Evolutionary conservation across 805 yeast genomes (phyloP).

Genomic region (Torulaspora maleeae): DNA sequence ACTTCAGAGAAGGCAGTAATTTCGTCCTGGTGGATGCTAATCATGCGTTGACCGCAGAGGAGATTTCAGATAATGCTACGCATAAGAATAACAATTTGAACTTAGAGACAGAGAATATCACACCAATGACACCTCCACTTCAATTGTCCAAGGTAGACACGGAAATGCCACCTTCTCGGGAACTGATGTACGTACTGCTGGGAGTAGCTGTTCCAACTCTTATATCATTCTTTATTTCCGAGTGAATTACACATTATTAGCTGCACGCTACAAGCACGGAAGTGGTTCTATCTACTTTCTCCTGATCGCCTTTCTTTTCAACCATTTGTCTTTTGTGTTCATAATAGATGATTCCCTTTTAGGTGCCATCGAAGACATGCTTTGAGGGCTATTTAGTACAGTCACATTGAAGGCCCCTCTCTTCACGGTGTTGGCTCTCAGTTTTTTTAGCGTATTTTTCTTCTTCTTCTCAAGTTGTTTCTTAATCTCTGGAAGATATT

Average conservation of each 20-base stretch:
- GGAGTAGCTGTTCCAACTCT: constrained; percentile 31
- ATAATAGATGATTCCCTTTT: constrained; percentile 25
- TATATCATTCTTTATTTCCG: constrained; percentile 27
- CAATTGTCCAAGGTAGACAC: neutral
- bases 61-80: neutral
- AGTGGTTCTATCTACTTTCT: constrained; percentile 19
- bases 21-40: constrained; percentile 5
- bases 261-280: neutral
- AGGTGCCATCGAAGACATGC: constrained; percentile 29
- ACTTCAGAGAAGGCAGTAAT: constrained; percentile 6
- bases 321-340: constrained; percentile 34
- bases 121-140: constrained; percentile 6
- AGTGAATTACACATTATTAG: constrained; percentile 7
- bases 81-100: constrained; percentile 1
- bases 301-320: constrained; percentile 31
- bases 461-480: constrained; percentile 24
- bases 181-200: constrained; percentile 22
- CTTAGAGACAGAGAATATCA: constrained; percentile 1
- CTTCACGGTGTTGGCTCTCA: constrained; percentile 30
- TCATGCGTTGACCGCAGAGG: neutral
- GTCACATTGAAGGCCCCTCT: constrained; percentile 43
- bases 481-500: constrained; percentile 17
- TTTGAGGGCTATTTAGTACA: constrained; percentile 24
- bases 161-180: constrained; percentile 9
- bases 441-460: constrained; percentile 33